These are phyloP conservation scores for Crithidia fasciculata DNA, from an alignment of 208 protist genomes.

Conservation along the genomic window DNA sequence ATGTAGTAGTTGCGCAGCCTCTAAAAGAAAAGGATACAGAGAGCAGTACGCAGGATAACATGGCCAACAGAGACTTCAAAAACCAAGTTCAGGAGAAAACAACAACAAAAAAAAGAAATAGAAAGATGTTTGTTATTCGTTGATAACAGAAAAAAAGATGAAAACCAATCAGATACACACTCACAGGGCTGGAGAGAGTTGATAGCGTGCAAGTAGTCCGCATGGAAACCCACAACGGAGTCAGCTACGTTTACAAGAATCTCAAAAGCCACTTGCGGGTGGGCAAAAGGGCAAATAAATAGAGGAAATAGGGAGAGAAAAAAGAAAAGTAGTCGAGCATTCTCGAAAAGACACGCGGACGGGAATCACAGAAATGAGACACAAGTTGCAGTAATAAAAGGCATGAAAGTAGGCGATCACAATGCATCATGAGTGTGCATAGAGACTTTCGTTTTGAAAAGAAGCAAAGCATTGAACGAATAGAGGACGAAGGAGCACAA, in stretches of 20 bases:
- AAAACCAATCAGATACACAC: too few relatives aligned
- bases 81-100: neutral
- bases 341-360: neutral
- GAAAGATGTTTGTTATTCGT: too few relatives aligned
- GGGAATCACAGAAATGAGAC: neutral
- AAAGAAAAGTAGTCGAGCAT: neutral
- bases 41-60: too few relatives aligned
- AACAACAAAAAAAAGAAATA: neutral
- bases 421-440: neutral
- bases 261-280: too few relatives aligned
- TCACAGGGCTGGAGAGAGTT: too few relatives aligned
- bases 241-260: too few relatives aligned
- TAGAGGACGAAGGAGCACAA: too few relatives aligned
- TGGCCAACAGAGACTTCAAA: too few relatives aligned
- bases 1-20: too few relatives aligned
- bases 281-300: too few relatives aligned
- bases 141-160: neutral
- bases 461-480: constrained; percentile 6
- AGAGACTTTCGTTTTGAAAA: constrained; percentile 2
- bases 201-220: too few relatives aligned
- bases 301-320: neutral
- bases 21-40: neutral
- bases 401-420: neutral
- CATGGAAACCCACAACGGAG: too few relatives aligned
- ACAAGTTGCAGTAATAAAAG: neutral